phyloP scores from a whole-genome alignment of 2,329 filamentous ascomycete genomes.

The Pyrenophora tritici-repentis region DNA sequence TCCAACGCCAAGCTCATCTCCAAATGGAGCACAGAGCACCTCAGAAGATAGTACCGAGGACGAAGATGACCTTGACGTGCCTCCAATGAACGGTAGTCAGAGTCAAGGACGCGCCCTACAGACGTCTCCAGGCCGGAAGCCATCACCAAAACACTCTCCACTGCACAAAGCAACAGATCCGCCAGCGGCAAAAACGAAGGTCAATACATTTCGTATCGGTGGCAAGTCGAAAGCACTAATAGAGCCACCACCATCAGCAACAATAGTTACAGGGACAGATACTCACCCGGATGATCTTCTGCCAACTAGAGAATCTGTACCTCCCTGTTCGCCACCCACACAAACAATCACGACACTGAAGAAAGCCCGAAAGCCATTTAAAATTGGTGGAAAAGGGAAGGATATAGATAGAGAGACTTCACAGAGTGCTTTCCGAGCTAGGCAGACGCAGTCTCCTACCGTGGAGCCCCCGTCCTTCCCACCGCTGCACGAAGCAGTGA shows the following conservation, averaged over 20 bases:
- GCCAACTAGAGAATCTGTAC: constrained; percentile 1
- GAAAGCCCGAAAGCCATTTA: constrained; percentile 30
- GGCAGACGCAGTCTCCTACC: constrained; percentile 14
- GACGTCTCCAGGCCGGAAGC: constrained; percentile 6
- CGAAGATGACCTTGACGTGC: constrained; percentile 49
- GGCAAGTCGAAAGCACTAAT: constrained; percentile 25
- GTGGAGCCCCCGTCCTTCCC: constrained; percentile 17
- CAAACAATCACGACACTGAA: constrained; percentile 14
- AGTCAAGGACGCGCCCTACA: not conserved
- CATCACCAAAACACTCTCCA: constrained; percentile 5
- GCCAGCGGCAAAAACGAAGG: constrained; percentile 19
- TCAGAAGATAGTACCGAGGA: constrained; percentile 1
- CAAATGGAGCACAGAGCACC: not conserved
- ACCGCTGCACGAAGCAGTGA: not conserved
- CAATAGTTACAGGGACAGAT: not conserved
- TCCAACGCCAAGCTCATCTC: not conserved
- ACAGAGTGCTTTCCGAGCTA: constrained; percentile 1
- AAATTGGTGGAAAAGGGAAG: constrained; percentile 41
- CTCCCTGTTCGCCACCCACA: constrained; percentile 7
- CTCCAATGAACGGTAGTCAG: constrained; percentile 21
- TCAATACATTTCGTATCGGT: constrained; percentile 37
- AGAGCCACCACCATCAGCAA: constrained; percentile 1
- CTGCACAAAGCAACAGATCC: constrained; percentile 5
- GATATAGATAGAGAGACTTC: constrained; percentile 6
- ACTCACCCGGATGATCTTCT: not conserved